Evolutionary conservation across 495 filamentous ascomycete species (phyloP).

Genomic region (Halenospora varia): DNA sequence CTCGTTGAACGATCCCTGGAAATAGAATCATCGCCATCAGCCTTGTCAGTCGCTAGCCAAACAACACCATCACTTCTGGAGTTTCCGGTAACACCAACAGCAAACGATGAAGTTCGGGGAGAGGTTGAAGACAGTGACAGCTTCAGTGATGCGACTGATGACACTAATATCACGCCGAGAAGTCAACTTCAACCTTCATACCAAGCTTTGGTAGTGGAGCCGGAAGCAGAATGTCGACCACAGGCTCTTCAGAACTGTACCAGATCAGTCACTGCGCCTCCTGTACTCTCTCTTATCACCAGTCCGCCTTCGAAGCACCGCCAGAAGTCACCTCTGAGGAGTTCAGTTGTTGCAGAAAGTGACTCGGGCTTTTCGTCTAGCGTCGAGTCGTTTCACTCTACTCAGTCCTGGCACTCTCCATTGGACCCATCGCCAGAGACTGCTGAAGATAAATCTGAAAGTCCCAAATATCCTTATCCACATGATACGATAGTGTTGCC

Average conservation of each 20-base stretch:
- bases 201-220: slow-evolving; percentile 5
- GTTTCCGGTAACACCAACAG: no score
- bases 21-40: no score
- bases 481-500: slow-evolving; percentile 31
- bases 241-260: slow-evolving; percentile 12
- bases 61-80: no score
- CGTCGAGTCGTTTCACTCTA: slow-evolving; percentile 46
- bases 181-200: slow-evolving; percentile 1
- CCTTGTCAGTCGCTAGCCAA: no score
- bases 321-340: slow-evolving; percentile 18
- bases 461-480: slow-evolving; percentile 28
- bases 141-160: slow-evolving; percentile 21
- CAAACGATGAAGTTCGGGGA: no score
- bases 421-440: slow-evolving; percentile 43
- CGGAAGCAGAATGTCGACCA: slow-evolving; percentile 7
- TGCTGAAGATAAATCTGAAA: slow-evolving; percentile 36
- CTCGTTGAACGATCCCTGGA: no score
- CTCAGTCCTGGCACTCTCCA: slow-evolving; percentile 57
- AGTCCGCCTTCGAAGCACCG: slow-evolving; percentile 28
- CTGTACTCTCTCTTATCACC: slow-evolving; percentile 30
- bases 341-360: slow-evolving; percentile 31
- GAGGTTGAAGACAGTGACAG: slow-evolving; percentile 15
- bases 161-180: slow-evolving; percentile 20
- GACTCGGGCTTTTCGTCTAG: slow-evolving; percentile 34
- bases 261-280: slow-evolving; percentile 19